Percentiles rank a stretch among this genome's conserved stretches.
Evolutionary conservation across 129 eudicot species (phyloP).

Genomic region (Pseudognaphalium luteoalbum): DNA sequence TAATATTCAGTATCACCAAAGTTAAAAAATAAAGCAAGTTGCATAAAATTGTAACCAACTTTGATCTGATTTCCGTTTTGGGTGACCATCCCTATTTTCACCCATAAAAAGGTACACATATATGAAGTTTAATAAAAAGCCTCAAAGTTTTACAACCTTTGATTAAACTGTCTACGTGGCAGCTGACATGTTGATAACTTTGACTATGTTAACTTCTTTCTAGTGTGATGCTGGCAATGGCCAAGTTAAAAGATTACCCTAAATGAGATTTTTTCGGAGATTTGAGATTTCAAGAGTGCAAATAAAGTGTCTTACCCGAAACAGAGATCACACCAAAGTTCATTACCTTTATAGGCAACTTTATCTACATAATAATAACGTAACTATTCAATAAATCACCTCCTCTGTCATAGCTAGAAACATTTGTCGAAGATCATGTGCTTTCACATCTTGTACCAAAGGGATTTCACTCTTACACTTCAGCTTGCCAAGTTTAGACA

Average conservation of each 20-base stretch:
- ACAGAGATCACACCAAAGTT: conserved; percentile 10
- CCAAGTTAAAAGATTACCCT: background rate
- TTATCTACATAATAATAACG: background rate
- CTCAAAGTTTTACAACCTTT: background rate
- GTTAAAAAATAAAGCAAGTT: background rate
- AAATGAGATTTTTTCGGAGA: background rate
- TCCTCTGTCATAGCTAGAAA: conserved; percentile 96
- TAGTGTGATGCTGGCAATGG: background rate
- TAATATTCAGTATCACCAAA: conserved; percentile 9
- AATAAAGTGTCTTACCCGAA: background rate
- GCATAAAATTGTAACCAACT: conserved; percentile 3
- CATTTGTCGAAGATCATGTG: conserved; percentile 92
- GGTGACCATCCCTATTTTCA: background rate
- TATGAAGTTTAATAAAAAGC: background rate
- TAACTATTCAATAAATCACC: conserved; percentile 49
- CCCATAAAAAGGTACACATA: background rate
- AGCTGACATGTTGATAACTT: background rate
- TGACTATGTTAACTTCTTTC: background rate
- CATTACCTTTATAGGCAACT: background rate
- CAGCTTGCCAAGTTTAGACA: conserved; percentile 90
- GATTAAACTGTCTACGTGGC: background rate
- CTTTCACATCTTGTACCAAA: conserved; percentile 91
- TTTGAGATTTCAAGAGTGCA: background rate
- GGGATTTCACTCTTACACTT: conserved; percentile 69
- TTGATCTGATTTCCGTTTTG: background rate